Evolutionary conservation across 2,329 filamentous ascomycete species (phyloP).

Genomic region (Penicillium concentricum): DNA sequence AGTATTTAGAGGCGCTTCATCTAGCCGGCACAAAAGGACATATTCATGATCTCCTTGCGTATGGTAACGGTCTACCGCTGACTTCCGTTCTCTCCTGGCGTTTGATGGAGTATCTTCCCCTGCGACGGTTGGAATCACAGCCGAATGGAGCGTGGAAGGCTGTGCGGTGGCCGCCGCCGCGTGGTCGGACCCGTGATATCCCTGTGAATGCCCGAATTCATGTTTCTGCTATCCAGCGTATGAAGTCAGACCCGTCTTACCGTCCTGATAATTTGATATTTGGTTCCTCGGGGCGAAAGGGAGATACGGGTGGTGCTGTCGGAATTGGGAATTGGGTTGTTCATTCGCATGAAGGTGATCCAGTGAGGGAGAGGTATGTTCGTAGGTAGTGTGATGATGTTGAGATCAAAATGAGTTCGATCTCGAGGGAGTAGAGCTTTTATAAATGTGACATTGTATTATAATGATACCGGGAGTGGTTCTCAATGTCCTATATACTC

Average conservation of each 20-base stretch:
- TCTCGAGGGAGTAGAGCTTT: not conserved
- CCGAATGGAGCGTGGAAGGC: slow-evolving; percentile 59
- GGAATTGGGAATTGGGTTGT: slow-evolving; percentile 17
- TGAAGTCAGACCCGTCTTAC: slow-evolving; percentile 61
- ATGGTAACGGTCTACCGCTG: slow-evolving; percentile 54
- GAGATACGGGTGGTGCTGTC: slow-evolving; percentile 49
- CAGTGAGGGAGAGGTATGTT: slow-evolving; percentile 15
- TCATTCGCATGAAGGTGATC: slow-evolving; percentile 13
- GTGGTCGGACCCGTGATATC: slow-evolving; percentile 70
- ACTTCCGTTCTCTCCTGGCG: slow-evolving; percentile 64
- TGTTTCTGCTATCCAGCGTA: slow-evolving; percentile 67
- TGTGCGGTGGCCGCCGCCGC: slow-evolving; percentile 71
- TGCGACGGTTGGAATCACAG: slow-evolving; percentile 71
- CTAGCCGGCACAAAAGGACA: slow-evolving; percentile 26
- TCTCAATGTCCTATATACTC: not conserved
- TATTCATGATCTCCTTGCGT: slow-evolving; percentile 68
- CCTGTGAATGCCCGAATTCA: slow-evolving; percentile 66
- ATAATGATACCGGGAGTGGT: not conserved
- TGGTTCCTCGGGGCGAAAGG: slow-evolving; percentile 38
- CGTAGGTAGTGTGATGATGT: not conserved
- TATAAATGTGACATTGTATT: not conserved
- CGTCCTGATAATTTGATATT: slow-evolving; percentile 71
- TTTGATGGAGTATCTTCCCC: slow-evolving; percentile 73
- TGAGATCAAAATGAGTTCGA: not conserved
- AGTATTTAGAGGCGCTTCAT: not conserved